phyloP scores from a whole-genome alignment of 352 stramenopile genomes.

The Pythium chondricola region DNA sequence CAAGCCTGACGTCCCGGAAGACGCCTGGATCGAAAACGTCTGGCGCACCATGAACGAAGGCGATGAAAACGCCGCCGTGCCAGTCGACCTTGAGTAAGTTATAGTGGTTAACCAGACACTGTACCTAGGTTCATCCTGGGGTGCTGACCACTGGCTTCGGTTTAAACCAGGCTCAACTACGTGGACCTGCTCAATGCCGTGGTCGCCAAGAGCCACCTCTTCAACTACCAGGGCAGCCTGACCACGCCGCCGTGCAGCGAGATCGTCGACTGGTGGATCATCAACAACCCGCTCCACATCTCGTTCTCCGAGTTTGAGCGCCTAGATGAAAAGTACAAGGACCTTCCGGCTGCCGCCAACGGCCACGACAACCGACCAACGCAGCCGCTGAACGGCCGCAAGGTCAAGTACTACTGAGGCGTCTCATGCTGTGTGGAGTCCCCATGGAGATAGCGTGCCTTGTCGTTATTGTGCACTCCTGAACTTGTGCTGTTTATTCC shows the following conservation, averaged over 20 bases:
- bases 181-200: conserved; percentile 43
- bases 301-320: conserved; percentile 24
- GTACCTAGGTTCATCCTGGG: no score
- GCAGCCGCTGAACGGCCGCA: conserved; percentile 41
- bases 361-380: conserved; percentile 40
- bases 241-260: conserved; percentile 54
- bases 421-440: conserved; percentile 3
- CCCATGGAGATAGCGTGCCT: no score
- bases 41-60: conserved; percentile 33
- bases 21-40: conserved; percentile 41
- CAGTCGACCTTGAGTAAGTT: conserved; percentile 32
- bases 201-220: conserved; percentile 48
- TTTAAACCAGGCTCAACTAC: conserved; percentile 37
- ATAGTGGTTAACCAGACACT: no score
- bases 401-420: conserved; percentile 39
- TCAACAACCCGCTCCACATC: conserved; percentile 50
- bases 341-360: conserved; percentile 28
- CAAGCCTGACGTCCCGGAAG: conserved; percentile 24
- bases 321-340: conserved; percentile 27
- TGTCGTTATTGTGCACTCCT: no score
- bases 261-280: conserved; percentile 55
- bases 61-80: conserved; percentile 12
- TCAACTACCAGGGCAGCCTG: conserved; percentile 58
- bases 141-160: neutral
- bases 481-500: no score